A percentile compares a stretch with the other conserved stretches of the same genome.
Conservation (phyloP, 2,329 filamentous ascomycete species). For the Graphilbum ipis-grandicollis region DNA sequence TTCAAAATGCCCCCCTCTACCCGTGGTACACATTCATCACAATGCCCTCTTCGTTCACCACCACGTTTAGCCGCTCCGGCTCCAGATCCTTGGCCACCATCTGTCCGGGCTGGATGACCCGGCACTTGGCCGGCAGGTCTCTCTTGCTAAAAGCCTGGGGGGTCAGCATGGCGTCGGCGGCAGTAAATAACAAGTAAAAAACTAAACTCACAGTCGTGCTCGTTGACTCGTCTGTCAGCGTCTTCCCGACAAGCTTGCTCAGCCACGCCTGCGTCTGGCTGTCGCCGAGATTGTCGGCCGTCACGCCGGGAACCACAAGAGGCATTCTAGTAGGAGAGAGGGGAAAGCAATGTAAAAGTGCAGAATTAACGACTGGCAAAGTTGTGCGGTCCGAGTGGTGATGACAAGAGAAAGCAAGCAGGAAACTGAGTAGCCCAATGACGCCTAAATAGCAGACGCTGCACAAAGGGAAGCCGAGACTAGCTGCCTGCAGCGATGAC, state of each 20-base stretch:
- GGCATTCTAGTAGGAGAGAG: conserved; percentile 32
- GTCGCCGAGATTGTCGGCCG: conserved; percentile 21
- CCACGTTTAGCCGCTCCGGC: conserved; percentile 38
- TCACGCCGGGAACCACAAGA: conserved; percentile 45
- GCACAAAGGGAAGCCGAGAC: background rate
- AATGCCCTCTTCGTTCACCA: conserved; percentile 41
- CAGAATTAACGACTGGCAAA: too few species aligned
- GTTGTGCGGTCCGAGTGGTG: too few species aligned
- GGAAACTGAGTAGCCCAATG: too few species aligned
- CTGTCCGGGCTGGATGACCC: conserved; percentile 37
- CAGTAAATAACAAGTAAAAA: background rate
- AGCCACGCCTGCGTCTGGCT: conserved; percentile 39
- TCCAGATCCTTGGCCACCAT: conserved; percentile 42
- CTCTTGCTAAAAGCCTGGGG: conserved; percentile 40
- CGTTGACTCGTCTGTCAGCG: conserved; percentile 29
- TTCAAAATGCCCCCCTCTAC: conserved; percentile 13
- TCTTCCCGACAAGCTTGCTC: conserved; percentile 48
- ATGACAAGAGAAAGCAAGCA: too few species aligned
- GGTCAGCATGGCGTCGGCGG: background rate
- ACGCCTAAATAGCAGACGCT: too few species aligned
- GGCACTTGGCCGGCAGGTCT: conserved; percentile 37
- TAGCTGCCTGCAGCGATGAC: background rate
- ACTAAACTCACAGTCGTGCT: conserved; percentile 30
- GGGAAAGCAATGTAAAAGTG: too few species aligned
- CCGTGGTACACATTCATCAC: conserved; percentile 42